Percentiles rank a stretch among this genome's conserved stretches.
These are phyloP conservation scores for Cymbopogon flexuosus DNA, from an alignment of 202 grass and related monocot genomes.

Conservation along the genomic window DNA sequence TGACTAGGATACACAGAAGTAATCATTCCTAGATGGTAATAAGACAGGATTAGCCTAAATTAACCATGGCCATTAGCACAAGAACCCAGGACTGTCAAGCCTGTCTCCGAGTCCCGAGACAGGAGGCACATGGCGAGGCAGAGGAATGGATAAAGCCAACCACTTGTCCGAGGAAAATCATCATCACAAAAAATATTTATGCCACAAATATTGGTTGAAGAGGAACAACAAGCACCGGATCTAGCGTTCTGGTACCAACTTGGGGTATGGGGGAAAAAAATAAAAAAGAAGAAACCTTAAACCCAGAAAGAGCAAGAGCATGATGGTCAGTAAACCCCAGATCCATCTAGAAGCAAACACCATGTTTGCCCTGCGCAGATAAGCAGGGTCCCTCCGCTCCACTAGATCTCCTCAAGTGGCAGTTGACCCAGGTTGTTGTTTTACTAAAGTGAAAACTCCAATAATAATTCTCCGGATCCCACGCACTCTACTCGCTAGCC, in stretches of 20 bases:
- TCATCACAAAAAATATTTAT: not conserved
- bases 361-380: not conserved
- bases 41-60: not conserved
- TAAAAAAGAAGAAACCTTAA: conserved; percentile 19
- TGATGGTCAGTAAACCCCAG: conserved; percentile 14
- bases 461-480: conserved; percentile 14
- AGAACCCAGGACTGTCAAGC: conserved; percentile 1
- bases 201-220: not conserved
- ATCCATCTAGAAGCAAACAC: conserved; percentile 41
- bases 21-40: not conserved
- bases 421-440: not conserved
- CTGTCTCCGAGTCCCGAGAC: conserved; percentile 12
- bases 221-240: conserved; percentile 17
- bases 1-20: not conserved
- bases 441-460: not conserved
- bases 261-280: not conserved
- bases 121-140: not conserved
- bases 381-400: not conserved
- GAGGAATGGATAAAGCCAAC: conserved; percentile 21
- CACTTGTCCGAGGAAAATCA: not conserved
- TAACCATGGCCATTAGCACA: conserved; percentile 11
- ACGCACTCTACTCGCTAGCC: not conserved
- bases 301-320: not conserved
- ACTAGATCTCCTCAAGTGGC: conserved; percentile 27
- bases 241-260: conserved; percentile 6